Evolutionary conservation across 139 green algal genomes (phyloP), one percentile per base, ranked within the genome.

Genomic region (Ettlia oleoabundans): DNA sequence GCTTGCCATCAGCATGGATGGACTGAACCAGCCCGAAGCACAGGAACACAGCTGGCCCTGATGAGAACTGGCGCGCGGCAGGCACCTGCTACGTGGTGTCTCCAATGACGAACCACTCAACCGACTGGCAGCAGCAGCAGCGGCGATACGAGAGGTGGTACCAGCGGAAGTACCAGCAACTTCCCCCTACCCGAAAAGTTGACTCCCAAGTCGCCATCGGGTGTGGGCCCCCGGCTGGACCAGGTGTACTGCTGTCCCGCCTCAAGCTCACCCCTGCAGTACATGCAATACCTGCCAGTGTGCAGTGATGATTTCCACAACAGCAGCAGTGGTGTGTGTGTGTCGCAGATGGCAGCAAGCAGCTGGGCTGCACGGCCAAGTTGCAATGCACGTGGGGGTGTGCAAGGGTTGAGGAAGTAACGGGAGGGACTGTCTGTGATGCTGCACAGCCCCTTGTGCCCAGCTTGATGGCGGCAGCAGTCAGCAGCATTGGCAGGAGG

Each of bases 131-230:
- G 47, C 47, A 58, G 15, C 47, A 24, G 47, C 47, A 58, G 15
- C 15, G 15, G 47, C 10, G 15, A 15, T 15, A 58, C 13, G 47
- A 10, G 47, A 58, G 47, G 13, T 24, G 47, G 47, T 24, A 10
- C 13, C 10, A 58, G 47, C 21, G 9, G n/a, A 8, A 38, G 9
- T 15, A n/a, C 10, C 63, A 32, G 15, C 63, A 32, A 32, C 30
- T 2, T 38, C 33, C 7, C 18, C 66, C 22, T 37, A 69, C 55
- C 74, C 3, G 81, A 93, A 71, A 98, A 84, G 0, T 81, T 63
- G 7, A 98, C 94, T 21, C 95, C 95, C n/a, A 90, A 32, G 43
- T 93, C 81, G 5, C 95, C 95, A 83, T 98, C 93, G 30, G 87
- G 21, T 0, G 91, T 89, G 10, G 95, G 96, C 0, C 95, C 94